Base-by-base conservation (phyloP, 805 yeast genomes). In the Cyberlindnera veronae region DNA sequence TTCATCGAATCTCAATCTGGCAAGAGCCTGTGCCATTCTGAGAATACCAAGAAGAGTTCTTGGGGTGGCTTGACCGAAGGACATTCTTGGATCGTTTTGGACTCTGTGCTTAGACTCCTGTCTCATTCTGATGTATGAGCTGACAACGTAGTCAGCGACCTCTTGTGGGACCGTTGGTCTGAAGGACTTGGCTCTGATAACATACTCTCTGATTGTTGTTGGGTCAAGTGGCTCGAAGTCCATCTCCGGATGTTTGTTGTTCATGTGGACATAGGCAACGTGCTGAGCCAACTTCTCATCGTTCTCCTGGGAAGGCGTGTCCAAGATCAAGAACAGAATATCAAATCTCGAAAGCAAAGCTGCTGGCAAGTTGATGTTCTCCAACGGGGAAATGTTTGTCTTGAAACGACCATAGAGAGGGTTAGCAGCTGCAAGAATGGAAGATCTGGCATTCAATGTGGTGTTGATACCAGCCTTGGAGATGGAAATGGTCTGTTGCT, bases 381-480 rank as follows among this genome's bases (percentile, higher is more conserved):
- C 96, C 48, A 89, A 81, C 3, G 99, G 97, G 7, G 96, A 84
- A 42, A 91, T 65, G 47, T 78, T 75, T 27, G 96, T 85, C 64
- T 93, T 91, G 66, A 93, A 93, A 48, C 98, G 77, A 42, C 99
- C 98, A 60, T 85, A 90, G 27, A 90, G 69, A 15, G 99, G 99
- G 68, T 93, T 93, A n/a, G 99, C 99, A 22, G 99, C 99, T 0
- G 99, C 99, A 48, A 93, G 67, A 45, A 93, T 86, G 5, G 97
- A 90, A 0, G 98, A 78, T 61, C 99, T 77, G 7, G 99, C 99
- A 60, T 93, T 93, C 53, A 93, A 71, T 2, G 97, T 87, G 9
- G 99, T 93, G 48, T 93, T 86, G 53, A 93, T 93, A 51, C 99
- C 99, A 4, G 99, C 99, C 64, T 93, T 93, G 31, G 97, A 86